These are phyloP conservation scores for Protostelium mycophagum DNA, from an alignment of 78 protist species.

Conservation along the genomic window DNA sequence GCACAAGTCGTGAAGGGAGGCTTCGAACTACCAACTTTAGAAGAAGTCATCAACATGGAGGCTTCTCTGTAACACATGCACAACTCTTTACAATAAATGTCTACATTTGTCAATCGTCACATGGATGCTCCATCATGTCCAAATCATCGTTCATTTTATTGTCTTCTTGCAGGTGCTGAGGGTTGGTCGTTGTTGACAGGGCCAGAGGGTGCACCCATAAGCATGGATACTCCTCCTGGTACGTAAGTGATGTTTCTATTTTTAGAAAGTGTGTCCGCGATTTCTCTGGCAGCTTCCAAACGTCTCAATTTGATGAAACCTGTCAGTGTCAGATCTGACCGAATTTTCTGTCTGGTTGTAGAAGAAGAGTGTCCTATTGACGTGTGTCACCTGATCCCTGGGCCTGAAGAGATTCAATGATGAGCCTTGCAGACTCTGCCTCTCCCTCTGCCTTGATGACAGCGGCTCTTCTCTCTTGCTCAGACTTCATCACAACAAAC, in stretches of 20 bases:
- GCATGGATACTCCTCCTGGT: conserved; percentile 22
- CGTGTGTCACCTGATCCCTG: neutral
- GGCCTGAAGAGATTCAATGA: neutral
- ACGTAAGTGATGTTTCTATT: conserved; percentile 30
- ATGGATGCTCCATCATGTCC: no score
- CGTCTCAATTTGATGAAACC: conserved; percentile 64
- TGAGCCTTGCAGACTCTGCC: conserved; percentile 62
- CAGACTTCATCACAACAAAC: conserved; percentile 56
- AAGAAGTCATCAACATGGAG: no score
- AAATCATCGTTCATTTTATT: no score
- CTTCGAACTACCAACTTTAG: neutral
- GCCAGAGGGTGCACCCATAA: conserved; percentile 29
- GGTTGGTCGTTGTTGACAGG: no score
- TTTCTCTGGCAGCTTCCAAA: conserved; percentile 54
- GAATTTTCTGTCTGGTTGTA: no score
- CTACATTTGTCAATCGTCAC: no score
- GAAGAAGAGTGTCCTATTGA: no score
- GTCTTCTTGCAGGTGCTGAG: no score
- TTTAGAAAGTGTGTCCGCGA: conserved; percentile 51
- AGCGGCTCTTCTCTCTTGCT: conserved; percentile 66
- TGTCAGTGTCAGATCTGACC: conserved; percentile 7
- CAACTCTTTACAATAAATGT: no score
- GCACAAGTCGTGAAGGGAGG: neutral
- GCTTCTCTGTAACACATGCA: no score
- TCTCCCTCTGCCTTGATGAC: conserved; percentile 74